These are phyloP conservation scores for Rhizopogon vesiculosus DNA, from an alignment of 768 basidiomycete genomes.

Conservation along the genomic window DNA sequence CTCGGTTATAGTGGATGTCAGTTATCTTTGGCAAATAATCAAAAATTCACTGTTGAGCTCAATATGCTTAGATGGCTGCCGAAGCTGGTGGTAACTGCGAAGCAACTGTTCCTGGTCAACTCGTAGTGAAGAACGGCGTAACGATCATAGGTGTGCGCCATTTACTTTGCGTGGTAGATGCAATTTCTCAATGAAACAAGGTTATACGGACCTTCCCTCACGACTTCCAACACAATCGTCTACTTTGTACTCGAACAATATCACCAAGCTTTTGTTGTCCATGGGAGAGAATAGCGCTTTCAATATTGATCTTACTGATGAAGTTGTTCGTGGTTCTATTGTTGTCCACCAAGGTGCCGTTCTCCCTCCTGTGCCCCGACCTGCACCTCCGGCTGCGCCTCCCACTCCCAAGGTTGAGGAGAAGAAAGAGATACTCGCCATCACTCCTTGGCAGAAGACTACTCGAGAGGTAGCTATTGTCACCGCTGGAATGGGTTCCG, in stretches of 20 bases:
- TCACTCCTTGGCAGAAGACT: slow-evolving; percentile 86
- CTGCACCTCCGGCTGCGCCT: slow-evolving; percentile 54
- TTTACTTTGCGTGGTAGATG: not conserved
- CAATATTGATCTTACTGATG: slow-evolving; percentile 69
- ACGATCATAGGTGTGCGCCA: slow-evolving; percentile 62
- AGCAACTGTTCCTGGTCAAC: slow-evolving; percentile 73
- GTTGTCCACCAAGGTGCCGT: slow-evolving; percentile 65
- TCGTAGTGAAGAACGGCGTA: slow-evolving; percentile 68
- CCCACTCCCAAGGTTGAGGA: slow-evolving; percentile 46
- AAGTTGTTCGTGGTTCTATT: slow-evolving; percentile 79
- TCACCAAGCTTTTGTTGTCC: slow-evolving; percentile 84
- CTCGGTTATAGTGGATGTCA: slow-evolving; percentile 75
- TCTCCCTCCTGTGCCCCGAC: slow-evolving; percentile 64
- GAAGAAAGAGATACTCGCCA: slow-evolving; percentile 42
- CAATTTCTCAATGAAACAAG: slow-evolving; percentile 28
- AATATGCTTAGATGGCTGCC: slow-evolving; percentile 44
- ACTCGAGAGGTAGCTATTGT: slow-evolving; percentile 69
- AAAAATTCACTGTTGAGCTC: slow-evolving; percentile 7
- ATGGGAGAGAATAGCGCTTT: slow-evolving; percentile 63
- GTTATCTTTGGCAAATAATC: slow-evolving; percentile 5
- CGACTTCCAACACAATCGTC: slow-evolving; percentile 86
- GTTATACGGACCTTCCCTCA: slow-evolving; percentile 84
- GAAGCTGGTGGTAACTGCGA: slow-evolving; percentile 91
- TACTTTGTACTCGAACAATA: slow-evolving; percentile 87
- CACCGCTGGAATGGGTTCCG: slow-evolving; percentile 72